Evolutionary conservation across 805 yeast genomes (phyloP).

Genomic region (Ascoidea rubescens): DNA sequence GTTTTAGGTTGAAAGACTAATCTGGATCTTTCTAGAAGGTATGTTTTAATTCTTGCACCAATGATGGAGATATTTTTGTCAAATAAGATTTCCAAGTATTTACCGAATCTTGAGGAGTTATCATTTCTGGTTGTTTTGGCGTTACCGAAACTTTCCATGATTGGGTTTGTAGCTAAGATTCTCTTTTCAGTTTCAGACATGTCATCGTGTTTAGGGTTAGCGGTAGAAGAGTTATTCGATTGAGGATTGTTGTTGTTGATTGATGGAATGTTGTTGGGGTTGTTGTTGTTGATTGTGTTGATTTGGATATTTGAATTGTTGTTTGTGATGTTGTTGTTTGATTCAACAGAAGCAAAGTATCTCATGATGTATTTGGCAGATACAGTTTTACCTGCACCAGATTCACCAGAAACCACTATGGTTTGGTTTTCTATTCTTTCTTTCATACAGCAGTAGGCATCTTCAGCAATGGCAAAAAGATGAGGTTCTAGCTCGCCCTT

Average conservation of each 20-base stretch:
- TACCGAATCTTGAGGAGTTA: conserved; percentile 95
- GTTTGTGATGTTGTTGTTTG: conserved; percentile 17
- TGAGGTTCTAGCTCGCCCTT: conserved; percentile 96
- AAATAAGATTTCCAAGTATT: conserved; percentile 83
- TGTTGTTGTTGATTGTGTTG: conserved; percentile 16
- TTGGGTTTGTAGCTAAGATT: conserved; percentile 90
- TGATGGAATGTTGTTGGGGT: conserved; percentile 15
- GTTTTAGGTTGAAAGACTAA: conserved; percentile 79
- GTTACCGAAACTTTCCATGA: conserved; percentile 97
- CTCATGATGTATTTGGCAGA: conserved; percentile 96
- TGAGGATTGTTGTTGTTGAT: conserved; percentile 23
- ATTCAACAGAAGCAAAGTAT: conserved; percentile 88
- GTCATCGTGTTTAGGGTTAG: conserved; percentile 24
- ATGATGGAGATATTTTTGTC: conserved; percentile 62
- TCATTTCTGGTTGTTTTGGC: conserved; percentile 96
- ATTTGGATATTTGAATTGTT: conserved; percentile 17
- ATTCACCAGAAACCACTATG: conserved; percentile 92
- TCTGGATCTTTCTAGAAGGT: conserved; percentile 84
- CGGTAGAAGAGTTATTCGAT: too few species aligned
- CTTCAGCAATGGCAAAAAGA: conserved; percentile 94
- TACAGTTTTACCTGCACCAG: conserved; percentile 98
- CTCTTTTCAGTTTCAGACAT: conserved; percentile 89
- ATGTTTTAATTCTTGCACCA: conserved; percentile 92
- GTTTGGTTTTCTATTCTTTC: conserved; percentile 79
- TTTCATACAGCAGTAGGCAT: conserved; percentile 91